These are phyloP conservation scores for Dispira parvispora DNA, from an alignment of 192 early-diverging fungal species.

Conservation along the genomic window DNA sequence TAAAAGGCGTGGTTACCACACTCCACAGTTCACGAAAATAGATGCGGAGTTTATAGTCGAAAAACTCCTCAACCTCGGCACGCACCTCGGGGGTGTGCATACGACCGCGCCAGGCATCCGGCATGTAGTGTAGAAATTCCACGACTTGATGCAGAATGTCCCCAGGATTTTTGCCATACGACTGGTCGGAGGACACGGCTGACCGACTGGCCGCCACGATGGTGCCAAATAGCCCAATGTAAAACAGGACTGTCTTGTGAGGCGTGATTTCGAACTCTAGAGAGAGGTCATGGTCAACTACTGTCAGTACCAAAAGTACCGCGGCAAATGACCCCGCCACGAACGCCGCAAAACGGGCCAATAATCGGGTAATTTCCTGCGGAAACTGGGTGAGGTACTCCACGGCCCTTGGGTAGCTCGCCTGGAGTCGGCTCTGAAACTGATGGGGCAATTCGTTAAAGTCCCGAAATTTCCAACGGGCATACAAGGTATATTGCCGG, in stretches of 20 bases:
- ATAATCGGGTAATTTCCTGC: slow-evolving; percentile 55
- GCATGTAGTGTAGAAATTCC: slow-evolving; percentile 81
- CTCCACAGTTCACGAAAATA: slow-evolving; percentile 70
- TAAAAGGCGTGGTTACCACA: slow-evolving; percentile 63
- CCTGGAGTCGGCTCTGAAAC: slow-evolving; percentile 57
- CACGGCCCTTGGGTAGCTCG: slow-evolving; percentile 54
- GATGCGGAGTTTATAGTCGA: slow-evolving; percentile 59
- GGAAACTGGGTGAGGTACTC: slow-evolving; percentile 85
- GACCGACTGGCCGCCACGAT: slow-evolving; percentile 62
- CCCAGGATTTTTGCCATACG: slow-evolving; percentile 67
- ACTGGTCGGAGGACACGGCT: slow-evolving; percentile 67
- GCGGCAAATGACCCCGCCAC: slow-evolving; percentile 78
- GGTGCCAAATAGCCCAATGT: slow-evolving; percentile 76
- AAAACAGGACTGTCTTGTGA: slow-evolving; percentile 80
- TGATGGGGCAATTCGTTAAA: slow-evolving; percentile 95
- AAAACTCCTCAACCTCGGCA: slow-evolving; percentile 57
- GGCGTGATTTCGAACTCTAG: slow-evolving; percentile 85
- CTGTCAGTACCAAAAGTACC: slow-evolving; percentile 59
- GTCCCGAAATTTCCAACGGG: slow-evolving; percentile 87
- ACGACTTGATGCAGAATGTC: slow-evolving; percentile 55
- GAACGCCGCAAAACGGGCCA: slow-evolving; percentile 79
- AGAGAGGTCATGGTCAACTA: slow-evolving; percentile 75
- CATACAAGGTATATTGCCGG: slow-evolving; percentile 70
- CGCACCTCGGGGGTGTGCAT: slow-evolving; percentile 74
- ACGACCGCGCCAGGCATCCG: slow-evolving; percentile 63